Conservation (phyloP, 805 yeast genomes). For the Candida nemodendra region DNA sequence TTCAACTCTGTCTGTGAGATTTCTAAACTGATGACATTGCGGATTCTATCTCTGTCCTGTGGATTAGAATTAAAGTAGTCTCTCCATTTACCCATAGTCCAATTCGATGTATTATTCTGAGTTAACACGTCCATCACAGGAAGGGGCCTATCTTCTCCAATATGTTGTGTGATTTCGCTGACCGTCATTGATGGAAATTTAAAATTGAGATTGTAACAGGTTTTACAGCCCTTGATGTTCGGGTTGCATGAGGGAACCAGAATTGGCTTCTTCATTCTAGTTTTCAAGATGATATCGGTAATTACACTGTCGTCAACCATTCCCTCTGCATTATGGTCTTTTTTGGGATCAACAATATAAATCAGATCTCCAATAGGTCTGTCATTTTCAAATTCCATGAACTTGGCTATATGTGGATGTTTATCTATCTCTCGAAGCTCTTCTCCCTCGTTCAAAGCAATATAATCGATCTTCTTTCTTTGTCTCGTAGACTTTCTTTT, state of each 20-base stretch:
- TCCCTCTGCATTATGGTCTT: conserved; percentile 16
- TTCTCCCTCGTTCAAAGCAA: conserved; percentile 76
- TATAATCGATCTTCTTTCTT: conserved; percentile 64
- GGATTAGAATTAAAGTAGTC: conserved; percentile 56
- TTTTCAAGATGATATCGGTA: conserved; percentile 23
- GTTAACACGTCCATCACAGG: conserved; percentile 91
- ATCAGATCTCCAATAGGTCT: conserved; percentile 25
- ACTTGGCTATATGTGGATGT: conserved; percentile 54
- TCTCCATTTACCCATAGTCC: conserved; percentile 74
- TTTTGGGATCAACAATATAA: conserved; percentile 27
- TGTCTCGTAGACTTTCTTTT: conserved; percentile 57
- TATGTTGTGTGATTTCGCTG: conserved; percentile 49
- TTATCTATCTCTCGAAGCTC: conserved; percentile 47
- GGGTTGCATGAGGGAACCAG: conserved; percentile 30
- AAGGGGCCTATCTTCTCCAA: conserved; percentile 63
- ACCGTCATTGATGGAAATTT: conserved; percentile 57
- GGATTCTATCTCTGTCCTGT: conserved; percentile 56
- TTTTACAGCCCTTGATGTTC: conserved; percentile 5
- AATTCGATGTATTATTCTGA: conserved; percentile 63
- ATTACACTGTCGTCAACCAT: conserved; percentile 27
- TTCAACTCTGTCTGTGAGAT: conserved; percentile 59
- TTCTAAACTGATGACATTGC: conserved; percentile 82
- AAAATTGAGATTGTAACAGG: conserved; percentile 18
- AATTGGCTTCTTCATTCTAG: conserved; percentile 32
- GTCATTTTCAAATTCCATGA: conserved; percentile 30